Evolutionary conservation across 2,329 filamentous ascomycete genomes (phyloP).

Genomic region (Xylaria sp.): DNA sequence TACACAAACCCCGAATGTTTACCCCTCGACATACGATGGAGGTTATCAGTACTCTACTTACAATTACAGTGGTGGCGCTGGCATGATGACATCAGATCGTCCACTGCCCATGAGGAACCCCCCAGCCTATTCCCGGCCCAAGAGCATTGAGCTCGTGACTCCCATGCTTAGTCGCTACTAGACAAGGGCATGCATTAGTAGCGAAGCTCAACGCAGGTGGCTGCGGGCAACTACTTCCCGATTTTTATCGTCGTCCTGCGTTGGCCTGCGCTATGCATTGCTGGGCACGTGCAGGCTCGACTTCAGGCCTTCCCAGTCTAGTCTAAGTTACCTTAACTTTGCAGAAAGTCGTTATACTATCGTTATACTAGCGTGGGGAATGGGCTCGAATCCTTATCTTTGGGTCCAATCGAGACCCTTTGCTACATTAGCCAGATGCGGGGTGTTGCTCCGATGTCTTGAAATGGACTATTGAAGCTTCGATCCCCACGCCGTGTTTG

Average conservation of each 20-base stretch:
- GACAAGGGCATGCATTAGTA: constrained; percentile 12
- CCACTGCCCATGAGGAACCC: constrained; percentile 68
- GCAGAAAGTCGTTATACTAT: constrained; percentile 22
- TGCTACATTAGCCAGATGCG: constrained; percentile 43
- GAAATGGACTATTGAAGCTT: constrained; percentile 25
- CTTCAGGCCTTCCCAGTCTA: constrained; percentile 33
- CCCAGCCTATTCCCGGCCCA: constrained; percentile 66
- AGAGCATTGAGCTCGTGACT: constrained; percentile 72
- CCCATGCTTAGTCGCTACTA: constrained; percentile 64
- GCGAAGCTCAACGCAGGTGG: constrained; percentile 1
- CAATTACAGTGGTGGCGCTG: constrained; percentile 51
- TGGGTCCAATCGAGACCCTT: constrained; percentile 34
- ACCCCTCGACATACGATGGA: constrained; percentile 66
- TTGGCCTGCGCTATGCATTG: constrained; percentile 14
- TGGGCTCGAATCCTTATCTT: constrained; percentile 30
- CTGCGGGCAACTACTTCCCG: background rate
- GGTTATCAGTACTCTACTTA: constrained; percentile 54
- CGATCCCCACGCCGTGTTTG: constrained; percentile 12
- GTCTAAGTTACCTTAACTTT: constrained; percentile 23
- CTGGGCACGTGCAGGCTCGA: constrained; percentile 13
- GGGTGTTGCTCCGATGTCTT: constrained; percentile 39
- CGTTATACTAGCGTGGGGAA: constrained; percentile 22
- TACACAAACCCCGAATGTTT: constrained; percentile 56
- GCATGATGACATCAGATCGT: constrained; percentile 58
- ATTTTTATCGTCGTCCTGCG: constrained; percentile 21